Evolutionary conservation across 192 early-diverging fungal genomes (phyloP).

Genomic region (Coemansia erecta): DNA sequence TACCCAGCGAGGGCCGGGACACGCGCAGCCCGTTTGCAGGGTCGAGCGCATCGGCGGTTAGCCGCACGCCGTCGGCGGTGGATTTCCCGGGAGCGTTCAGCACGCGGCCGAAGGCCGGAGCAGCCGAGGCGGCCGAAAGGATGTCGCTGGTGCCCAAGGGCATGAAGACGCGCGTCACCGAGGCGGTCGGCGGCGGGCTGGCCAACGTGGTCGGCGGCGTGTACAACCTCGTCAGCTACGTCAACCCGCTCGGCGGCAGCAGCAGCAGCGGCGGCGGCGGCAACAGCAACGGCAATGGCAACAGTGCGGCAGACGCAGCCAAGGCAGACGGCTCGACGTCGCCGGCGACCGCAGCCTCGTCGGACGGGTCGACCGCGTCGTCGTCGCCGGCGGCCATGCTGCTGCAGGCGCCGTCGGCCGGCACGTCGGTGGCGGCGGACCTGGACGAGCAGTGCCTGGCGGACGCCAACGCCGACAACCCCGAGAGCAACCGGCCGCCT

Average conservation of each 20-base stretch:
- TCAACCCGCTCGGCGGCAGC: slow-evolving; percentile 32
- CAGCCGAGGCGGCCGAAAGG: slow-evolving; percentile 4
- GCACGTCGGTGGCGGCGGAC: slow-evolving; percentile 49
- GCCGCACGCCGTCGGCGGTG: slow-evolving; percentile 34
- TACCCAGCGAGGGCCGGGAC: no score
- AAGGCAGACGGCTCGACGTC: neutral
- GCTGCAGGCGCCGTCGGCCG: slow-evolving; percentile 37
- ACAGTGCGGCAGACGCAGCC: neutral
- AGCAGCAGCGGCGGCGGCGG: no score
- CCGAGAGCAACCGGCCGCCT: slow-evolving; percentile 51
- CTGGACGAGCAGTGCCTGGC: slow-evolving; percentile 48
- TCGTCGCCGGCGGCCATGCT: slow-evolving; percentile 11
- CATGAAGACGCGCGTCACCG: slow-evolving; percentile 34
- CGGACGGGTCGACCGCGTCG: neutral
- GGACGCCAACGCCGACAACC: slow-evolving; percentile 52
- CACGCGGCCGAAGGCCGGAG: slow-evolving; percentile 19
- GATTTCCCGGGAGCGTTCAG: slow-evolving; percentile 49
- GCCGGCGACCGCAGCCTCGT: neutral
- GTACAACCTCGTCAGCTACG: slow-evolving; percentile 46
- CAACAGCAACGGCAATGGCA: no score
- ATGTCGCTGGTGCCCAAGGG: slow-evolving; percentile 11
- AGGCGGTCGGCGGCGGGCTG: slow-evolving; percentile 45
- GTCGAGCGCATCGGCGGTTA: slow-evolving; percentile 1
- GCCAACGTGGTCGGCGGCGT: slow-evolving; percentile 42
- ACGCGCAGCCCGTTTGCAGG: slow-evolving; percentile 4